phyloP scores from a whole-genome alignment of 257 asterid species.

The Rubia yunnanensis region DNA sequence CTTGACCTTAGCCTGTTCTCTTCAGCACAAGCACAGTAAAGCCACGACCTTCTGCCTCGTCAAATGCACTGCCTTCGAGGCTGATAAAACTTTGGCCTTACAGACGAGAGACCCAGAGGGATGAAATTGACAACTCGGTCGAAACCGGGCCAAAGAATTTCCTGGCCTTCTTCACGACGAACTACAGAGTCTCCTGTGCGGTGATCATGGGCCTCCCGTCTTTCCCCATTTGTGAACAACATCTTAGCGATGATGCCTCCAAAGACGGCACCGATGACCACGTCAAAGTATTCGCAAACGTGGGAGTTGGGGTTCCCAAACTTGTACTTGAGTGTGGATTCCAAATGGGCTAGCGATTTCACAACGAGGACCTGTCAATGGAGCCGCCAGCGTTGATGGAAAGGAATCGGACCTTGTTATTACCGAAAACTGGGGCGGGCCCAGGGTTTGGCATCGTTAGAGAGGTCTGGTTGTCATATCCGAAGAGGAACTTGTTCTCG shows the following conservation, averaged over 20 bases:
- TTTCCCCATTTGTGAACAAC: conserved; percentile 44
- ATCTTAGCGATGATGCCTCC: conserved; percentile 64
- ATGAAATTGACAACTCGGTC: too few species aligned
- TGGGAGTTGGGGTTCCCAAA: conserved; percentile 48
- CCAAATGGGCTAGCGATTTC: conserved; percentile 41
- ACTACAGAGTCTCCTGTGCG: conserved; percentile 42
- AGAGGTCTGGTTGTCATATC: conserved; percentile 15
- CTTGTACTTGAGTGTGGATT: conserved; percentile 33
- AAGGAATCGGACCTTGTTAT: conserved; percentile 54
- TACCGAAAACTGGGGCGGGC: too few species aligned
- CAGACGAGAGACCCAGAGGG: too few species aligned
- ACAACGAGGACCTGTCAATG: conserved; percentile 60
- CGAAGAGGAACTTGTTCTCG: conserved; percentile 80
- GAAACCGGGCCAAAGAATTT: conserved; percentile 12
- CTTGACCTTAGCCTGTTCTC: too few species aligned
- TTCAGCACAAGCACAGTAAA: too few species aligned
- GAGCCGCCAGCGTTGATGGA: conserved; percentile 65
- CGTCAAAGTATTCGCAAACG: conserved; percentile 65
- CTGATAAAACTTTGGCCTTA: too few species aligned
- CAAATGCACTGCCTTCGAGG: too few species aligned
- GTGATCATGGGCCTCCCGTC: conserved; percentile 44
- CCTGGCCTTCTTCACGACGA: conserved; percentile 26
- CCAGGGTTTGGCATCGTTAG: not conserved
- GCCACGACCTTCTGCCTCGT: too few species aligned
- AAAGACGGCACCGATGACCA: conserved; percentile 59